These are phyloP conservation scores for Trichoderma oligosporum DNA, from an alignment of 2,329 filamentous ascomycete species.

Conservation along the genomic window DNA sequence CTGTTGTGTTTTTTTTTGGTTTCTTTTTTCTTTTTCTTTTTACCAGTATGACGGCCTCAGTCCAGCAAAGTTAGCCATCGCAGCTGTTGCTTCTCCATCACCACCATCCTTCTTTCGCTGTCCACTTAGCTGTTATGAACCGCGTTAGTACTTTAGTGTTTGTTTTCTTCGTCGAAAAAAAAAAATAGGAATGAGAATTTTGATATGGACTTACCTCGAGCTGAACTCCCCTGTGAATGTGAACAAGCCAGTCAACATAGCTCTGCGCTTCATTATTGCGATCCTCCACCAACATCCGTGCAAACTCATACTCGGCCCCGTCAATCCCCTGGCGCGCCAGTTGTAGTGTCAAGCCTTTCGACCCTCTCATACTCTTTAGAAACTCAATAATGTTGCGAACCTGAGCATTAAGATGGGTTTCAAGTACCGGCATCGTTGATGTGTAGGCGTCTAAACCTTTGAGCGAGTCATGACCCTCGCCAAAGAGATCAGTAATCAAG, in stretches of 20 bases:
- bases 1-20: slow-evolving; percentile 16
- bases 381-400: slow-evolving; percentile 91
- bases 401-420: slow-evolving; percentile 92
- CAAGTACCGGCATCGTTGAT: slow-evolving; percentile 73
- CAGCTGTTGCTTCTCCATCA: slow-evolving; percentile 42
- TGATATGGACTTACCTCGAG: slow-evolving; percentile 65
- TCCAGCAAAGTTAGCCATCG: slow-evolving; percentile 54
- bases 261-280: slow-evolving; percentile 96
- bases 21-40: no score
- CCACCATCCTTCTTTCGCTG: slow-evolving; percentile 69
- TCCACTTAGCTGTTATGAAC: slow-evolving; percentile 53
- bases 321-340: slow-evolving; percentile 89
- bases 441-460: slow-evolving; percentile 77
- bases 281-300: slow-evolving; percentile 84
- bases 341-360: slow-evolving; percentile 84
- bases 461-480: slow-evolving; percentile 64
- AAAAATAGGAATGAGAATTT: background rate
- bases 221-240: slow-evolving; percentile 89
- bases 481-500: slow-evolving; percentile 85
- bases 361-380: slow-evolving; percentile 72
- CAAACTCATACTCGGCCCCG: slow-evolving; percentile 95
- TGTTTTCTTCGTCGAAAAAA: background rate
- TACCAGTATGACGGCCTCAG: slow-evolving; percentile 60
- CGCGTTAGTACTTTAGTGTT: background rate
- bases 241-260: slow-evolving; percentile 97